These are phyloP conservation scores for Kuraishia piskuri DNA, from an alignment of 805 yeast genomes.

Conservation along the genomic window DNA sequence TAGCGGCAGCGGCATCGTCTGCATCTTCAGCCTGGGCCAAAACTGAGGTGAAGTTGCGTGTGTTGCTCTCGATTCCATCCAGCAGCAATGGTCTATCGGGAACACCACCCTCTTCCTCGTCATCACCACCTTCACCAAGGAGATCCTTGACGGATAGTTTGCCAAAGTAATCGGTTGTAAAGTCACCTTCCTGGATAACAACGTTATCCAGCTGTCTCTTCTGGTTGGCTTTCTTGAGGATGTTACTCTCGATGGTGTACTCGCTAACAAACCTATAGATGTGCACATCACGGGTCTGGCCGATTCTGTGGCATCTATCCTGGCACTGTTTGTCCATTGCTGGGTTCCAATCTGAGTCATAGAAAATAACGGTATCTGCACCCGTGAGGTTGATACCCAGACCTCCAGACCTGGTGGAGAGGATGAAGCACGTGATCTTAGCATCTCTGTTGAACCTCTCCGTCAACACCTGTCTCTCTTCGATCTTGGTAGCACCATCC, in stretches of 20 bases:
- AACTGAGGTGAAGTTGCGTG: conserved; percentile 24
- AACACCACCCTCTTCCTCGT: conserved; percentile 2
- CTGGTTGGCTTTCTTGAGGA: conserved; percentile 88
- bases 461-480: conserved; percentile 90
- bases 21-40: conserved; percentile 94
- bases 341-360: conserved; percentile 99
- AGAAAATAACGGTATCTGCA: conserved; percentile 96
- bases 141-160: conserved; percentile 80
- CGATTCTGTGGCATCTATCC: conserved; percentile 98
- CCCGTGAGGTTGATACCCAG: conserved; percentile 96
- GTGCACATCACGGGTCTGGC: conserved; percentile 96
- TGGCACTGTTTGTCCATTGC: conserved; percentile 99
- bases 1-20: conserved; percentile 85
- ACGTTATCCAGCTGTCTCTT: conserved; percentile 90
- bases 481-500: conserved; percentile 96
- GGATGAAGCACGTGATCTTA: conserved; percentile 79
- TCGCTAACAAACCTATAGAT: conserved; percentile 94
- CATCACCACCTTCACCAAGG: conserved; percentile 44
- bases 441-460: conserved; percentile 87
- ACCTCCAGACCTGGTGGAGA: conserved; percentile 97
- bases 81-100: conserved; percentile 14
- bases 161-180: conserved; percentile 92
- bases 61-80: conserved; percentile 40
- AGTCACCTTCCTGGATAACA: conserved; percentile 95
- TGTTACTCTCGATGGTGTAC: conserved; percentile 92